Evolutionary conservation across 441 rosid species (phyloP), one percentile per base, ranked within the genome.

Genomic region (Mallotus japonicus): DNA sequence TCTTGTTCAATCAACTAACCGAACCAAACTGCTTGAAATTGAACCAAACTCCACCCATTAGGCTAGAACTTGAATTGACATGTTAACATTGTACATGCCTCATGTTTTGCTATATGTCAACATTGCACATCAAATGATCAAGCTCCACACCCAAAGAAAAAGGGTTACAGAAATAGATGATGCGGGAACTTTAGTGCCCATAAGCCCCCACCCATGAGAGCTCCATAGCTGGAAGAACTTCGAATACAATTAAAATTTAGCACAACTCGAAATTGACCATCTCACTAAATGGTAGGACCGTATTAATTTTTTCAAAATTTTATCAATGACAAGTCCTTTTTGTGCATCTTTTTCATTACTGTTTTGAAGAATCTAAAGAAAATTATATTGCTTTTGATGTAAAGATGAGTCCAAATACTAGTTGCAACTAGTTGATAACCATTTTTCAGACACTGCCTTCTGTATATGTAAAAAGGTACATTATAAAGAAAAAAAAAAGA

Each of bases 291-390:
- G n/a, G 65, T 15, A 57, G 72, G 63, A 14, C 37, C 34, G 28
- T 28, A 24, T 16, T 51, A 37, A 32, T 0, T 13, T 53, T 53
- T 54, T 55, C 62, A n/a, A n/a, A n/a, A n/a, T 24, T 24, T 24
- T 24, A 24, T 68, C 34, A 11, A 54, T 37, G 34, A 55, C 50
- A 67, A 53, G 70, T 67, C 60, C 47, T 37, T 68, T 54, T 68
- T 24, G 50, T 49, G 58, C 8, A 49, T 67, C 60, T 40, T 19
- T 68, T 37, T 37, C 10, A 12, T n/a, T 40, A 24, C 24, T 67
- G 15, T 67, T 17, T 67, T 42, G 16, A 34, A 67, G 16, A 67
- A 28, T 67, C 58, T 51, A 28, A 66, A 20, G n/a, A 20, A 42
- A 19, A 42, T 44, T 42, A 63, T 63, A 42, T 24, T 66, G 42